A percentile compares a stretch with the other conserved stretches of the same genome.
These are phyloP conservation scores for Elsinoe perseae DNA, from an alignment of 2,329 filamentous ascomycete genomes.

Conservation along the genomic window DNA sequence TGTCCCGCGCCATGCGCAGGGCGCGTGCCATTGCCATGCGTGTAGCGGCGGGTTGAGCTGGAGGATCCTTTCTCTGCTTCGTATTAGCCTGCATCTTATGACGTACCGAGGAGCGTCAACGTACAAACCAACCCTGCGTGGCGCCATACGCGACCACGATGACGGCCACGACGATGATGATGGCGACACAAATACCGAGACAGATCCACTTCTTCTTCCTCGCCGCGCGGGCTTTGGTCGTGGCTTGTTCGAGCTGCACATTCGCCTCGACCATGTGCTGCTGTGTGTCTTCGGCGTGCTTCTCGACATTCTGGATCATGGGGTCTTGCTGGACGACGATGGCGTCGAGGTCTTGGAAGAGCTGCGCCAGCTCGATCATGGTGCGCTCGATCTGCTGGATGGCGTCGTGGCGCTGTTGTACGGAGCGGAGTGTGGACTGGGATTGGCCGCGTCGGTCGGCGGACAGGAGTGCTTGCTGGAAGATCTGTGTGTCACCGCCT, in stretches of 20 bases:
- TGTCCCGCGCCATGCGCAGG: constrained; percentile 2
- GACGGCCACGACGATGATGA: constrained; percentile 32
- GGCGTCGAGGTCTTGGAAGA: constrained; percentile 85
- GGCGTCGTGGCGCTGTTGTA: constrained; percentile 73
- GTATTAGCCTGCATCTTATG: neutral
- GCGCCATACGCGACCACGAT: constrained; percentile 32
- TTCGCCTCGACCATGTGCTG: constrained; percentile 81
- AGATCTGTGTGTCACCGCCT: constrained; percentile 66
- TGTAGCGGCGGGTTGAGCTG: neutral
- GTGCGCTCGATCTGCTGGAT: constrained; percentile 89
- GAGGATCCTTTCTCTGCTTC: constrained; percentile 4
- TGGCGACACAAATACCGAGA: constrained; percentile 56
- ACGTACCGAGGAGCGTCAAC: neutral
- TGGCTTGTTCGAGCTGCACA: constrained; percentile 70
- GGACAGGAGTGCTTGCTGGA: constrained; percentile 77
- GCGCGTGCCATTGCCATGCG: neutral
- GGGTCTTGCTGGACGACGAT: constrained; percentile 81
- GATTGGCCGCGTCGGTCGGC: constrained; percentile 75
- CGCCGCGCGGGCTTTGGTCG: constrained; percentile 69
- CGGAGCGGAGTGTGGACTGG: constrained; percentile 67
- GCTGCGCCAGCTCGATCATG: constrained; percentile 75
- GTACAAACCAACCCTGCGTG: constrained; percentile 19
- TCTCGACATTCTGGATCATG: constrained; percentile 71
- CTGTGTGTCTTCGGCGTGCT: constrained; percentile 76
- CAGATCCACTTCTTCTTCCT: constrained; percentile 97